phyloP scores from a whole-genome alignment of 2,329 filamentous ascomycete genomes.

The Aspergillus glaucus region DNA sequence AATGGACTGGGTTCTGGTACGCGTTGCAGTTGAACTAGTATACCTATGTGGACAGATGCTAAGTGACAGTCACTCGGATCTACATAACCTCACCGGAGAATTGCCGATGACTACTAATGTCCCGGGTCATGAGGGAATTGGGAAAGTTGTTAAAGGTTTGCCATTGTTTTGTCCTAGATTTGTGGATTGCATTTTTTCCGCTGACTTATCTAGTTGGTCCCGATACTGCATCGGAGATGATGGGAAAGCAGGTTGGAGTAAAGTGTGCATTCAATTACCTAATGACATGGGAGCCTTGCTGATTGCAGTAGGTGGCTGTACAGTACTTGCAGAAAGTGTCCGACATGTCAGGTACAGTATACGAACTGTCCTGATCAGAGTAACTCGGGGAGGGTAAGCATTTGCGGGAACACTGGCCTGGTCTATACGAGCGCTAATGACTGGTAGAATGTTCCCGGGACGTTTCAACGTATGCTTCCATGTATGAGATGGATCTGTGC shows the following conservation, averaged over 20 bases:
- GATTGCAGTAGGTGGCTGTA: slow-evolving; percentile 10
- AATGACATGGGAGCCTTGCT: background rate
- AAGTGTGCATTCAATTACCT: background rate
- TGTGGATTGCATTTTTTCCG: background rate
- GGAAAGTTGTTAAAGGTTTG: slow-evolving; percentile 21
- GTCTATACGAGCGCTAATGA: background rate
- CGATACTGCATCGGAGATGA: background rate
- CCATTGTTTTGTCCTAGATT: background rate
- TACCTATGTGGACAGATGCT: background rate
- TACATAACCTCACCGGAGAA: slow-evolving; percentile 29
- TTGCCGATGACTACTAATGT: slow-evolving; percentile 30
- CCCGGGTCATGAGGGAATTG: slow-evolving; percentile 37
- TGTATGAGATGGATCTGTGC: background rate
- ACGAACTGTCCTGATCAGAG: slow-evolving; percentile 8
- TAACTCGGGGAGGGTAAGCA: slow-evolving; percentile 6
- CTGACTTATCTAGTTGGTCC: background rate
- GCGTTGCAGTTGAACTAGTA: background rate
- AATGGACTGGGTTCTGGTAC: slow-evolving; percentile 35
- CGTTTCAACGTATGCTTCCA: slow-evolving; percentile 6
- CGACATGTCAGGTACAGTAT: slow-evolving; percentile 8
- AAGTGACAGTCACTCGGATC: slow-evolving; percentile 29
- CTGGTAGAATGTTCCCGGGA: slow-evolving; percentile 6
- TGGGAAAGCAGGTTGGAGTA: background rate
- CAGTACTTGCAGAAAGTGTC: slow-evolving; percentile 7
- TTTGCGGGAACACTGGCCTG: background rate